These are phyloP conservation scores for Stemphylium vesicarium DNA, from an alignment of 2,329 filamentous ascomycete species.

Conservation along the genomic window DNA sequence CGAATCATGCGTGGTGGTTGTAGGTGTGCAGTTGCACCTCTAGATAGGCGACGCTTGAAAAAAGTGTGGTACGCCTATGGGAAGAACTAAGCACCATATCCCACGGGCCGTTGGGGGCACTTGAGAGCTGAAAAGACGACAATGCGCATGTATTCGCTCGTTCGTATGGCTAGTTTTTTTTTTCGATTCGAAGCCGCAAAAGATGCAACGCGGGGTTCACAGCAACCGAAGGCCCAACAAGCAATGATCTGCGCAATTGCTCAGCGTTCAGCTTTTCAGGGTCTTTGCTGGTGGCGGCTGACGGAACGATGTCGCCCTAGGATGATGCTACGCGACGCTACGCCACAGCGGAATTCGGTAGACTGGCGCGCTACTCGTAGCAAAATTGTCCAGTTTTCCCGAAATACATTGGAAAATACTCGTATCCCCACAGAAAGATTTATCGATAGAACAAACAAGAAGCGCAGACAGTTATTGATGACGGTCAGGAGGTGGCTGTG, in stretches of 20 bases:
- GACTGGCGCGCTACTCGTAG: constrained; percentile 8
- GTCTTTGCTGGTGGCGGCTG: constrained; percentile 17
- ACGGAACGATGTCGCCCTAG: constrained; percentile 29
- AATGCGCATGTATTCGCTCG: background rate
- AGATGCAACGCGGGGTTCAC: constrained; percentile 6
- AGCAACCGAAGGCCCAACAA: constrained; percentile 4
- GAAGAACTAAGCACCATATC: background rate
- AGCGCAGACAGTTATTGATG: constrained; percentile 5
- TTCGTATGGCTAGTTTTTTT: background rate
- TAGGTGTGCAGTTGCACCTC: background rate
- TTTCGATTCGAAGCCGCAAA: background rate
- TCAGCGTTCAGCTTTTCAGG: constrained; percentile 23
- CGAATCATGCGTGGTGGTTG: constrained; percentile 5
- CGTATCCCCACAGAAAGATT: constrained; percentile 24
- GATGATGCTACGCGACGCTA: constrained; percentile 21
- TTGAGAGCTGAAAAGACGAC: background rate
- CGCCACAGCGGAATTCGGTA: constrained; percentile 18
- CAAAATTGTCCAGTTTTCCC: constrained; percentile 20
- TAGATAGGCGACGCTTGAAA: background rate
- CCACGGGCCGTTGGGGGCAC: background rate
- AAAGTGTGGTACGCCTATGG: background rate
- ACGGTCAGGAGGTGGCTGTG: constrained; percentile 32
- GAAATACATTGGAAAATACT: constrained; percentile 18
- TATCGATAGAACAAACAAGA: constrained; percentile 9
- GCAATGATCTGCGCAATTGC: constrained; percentile 23